phyloP scores from a whole-genome alignment of 2,329 filamentous ascomycete species.

The Drechslerella coelobrocha region DNA sequence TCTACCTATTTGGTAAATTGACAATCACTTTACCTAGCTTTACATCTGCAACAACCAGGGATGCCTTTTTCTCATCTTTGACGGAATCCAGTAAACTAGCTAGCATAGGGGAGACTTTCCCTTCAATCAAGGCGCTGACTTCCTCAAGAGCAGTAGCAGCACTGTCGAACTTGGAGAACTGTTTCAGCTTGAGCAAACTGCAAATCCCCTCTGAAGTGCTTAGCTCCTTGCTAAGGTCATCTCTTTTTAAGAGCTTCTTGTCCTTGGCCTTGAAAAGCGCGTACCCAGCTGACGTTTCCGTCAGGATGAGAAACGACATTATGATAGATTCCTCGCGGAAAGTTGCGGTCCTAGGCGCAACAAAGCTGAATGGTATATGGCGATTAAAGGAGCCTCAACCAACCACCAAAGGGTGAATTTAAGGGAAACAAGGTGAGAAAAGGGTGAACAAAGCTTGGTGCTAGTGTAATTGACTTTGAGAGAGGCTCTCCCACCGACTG shows the following conservation, averaged over 20 bases:
- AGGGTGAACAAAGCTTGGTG: too few relatives aligned
- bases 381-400: too few relatives aligned
- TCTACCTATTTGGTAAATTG: background rate
- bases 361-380: too few relatives aligned
- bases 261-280: slow-evolving; percentile 97
- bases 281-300: slow-evolving; percentile 94
- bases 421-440: too few relatives aligned
- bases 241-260: slow-evolving; percentile 94
- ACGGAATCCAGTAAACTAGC: slow-evolving; percentile 81
- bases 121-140: slow-evolving; percentile 84
- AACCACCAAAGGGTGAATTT: too few relatives aligned
- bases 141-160: slow-evolving; percentile 89
- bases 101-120: slow-evolving; percentile 91
- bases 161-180: slow-evolving; percentile 96
- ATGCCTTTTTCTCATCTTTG: slow-evolving; percentile 97
- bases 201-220: slow-evolving; percentile 83
- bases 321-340: slow-evolving; percentile 55
- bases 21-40: slow-evolving; percentile 69
- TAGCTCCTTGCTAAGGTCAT: slow-evolving; percentile 77
- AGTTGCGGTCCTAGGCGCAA: too few relatives aligned
- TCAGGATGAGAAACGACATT: slow-evolving; percentile 91
- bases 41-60: slow-evolving; percentile 89
- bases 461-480: too few relatives aligned
- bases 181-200: slow-evolving; percentile 89
- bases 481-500: too few relatives aligned